A percentile compares a stretch with the other conserved stretches of the same genome.
These are phyloP conservation scores for Clonostachys sp. DNA, from an alignment of 2,329 filamentous ascomycete genomes.

Conservation along the genomic window DNA sequence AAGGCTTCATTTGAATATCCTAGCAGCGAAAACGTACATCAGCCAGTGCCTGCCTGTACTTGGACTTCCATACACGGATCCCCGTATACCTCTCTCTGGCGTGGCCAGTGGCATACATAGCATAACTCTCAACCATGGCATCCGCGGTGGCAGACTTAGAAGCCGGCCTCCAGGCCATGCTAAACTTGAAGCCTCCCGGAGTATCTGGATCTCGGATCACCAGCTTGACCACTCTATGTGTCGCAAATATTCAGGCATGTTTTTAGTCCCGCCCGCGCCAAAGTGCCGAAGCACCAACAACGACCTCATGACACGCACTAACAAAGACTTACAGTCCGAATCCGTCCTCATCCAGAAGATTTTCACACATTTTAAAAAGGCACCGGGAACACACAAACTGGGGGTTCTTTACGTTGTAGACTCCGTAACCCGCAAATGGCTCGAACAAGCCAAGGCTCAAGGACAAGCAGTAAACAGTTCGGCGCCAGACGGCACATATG, in stretches of 20 bases:
- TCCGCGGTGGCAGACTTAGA: conserved; percentile 89
- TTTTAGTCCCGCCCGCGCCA: neutral
- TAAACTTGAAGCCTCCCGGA: conserved; percentile 85
- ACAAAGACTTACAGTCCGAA: conserved; percentile 63
- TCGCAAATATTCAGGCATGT: conserved; percentile 82
- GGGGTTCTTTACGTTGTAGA: conserved; percentile 99
- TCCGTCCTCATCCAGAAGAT: conserved; percentile 93
- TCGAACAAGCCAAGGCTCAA: conserved; percentile 86
- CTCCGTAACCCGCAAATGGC: conserved; percentile 98
- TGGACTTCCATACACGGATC: too few relatives aligned
- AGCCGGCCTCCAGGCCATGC: conserved; percentile 85
- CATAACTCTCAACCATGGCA: conserved; percentile 50
- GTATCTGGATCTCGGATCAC: conserved; percentile 91
- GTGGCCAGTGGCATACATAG: neutral
- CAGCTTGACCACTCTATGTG: conserved; percentile 81
- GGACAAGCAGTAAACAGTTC: conserved; percentile 77
- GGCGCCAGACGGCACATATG: conserved; percentile 87
- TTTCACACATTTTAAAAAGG: conserved; percentile 95
- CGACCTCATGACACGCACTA: conserved; percentile 6
- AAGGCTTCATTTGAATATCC: too few relatives aligned
- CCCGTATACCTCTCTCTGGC: too few relatives aligned
- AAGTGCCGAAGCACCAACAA: conserved; percentile 1
- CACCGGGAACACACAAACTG: conserved; percentile 91
- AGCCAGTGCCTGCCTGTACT: too few relatives aligned
- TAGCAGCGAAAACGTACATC: too few relatives aligned